Evolutionary conservation across 164 flowering plant species (phyloP).

Genomic region (Platanus orientalis): DNA sequence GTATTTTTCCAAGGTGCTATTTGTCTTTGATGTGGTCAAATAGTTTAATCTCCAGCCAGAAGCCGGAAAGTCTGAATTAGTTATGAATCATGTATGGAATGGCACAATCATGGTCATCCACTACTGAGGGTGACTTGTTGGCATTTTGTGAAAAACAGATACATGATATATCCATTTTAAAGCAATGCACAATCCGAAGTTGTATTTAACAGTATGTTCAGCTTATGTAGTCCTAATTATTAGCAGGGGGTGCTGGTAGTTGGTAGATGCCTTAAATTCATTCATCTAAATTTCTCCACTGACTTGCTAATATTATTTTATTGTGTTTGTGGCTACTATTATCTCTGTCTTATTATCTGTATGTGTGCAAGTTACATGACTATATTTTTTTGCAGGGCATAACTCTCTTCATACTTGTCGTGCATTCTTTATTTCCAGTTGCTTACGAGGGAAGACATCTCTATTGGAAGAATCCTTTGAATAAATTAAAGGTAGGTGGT

Average conservation of each 20-base stretch:
- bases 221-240: too few relatives aligned
- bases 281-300: too few relatives aligned
- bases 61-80: neutral
- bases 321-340: too few relatives aligned
- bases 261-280: too few relatives aligned
- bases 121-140: neutral
- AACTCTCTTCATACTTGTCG: slow-evolving; percentile 54
- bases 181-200: neutral
- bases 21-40: neutral
- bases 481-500: slow-evolving; percentile 57
- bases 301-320: too few relatives aligned
- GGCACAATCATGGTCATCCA: neutral
- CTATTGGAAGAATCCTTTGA: slow-evolving; percentile 58
- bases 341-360: too few relatives aligned
- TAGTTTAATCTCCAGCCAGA: neutral
- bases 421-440: slow-evolving; percentile 68
- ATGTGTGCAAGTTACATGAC: too few relatives aligned
- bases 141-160: neutral
- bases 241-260: too few relatives aligned
- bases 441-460: slow-evolving; percentile 66
- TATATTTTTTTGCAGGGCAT: slow-evolving; percentile 46
- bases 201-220: too few relatives aligned
- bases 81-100: neutral
- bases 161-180: neutral
- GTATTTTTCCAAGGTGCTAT: too few relatives aligned